Evolutionary conservation across 192 early-diverging fungal genomes (phyloP), one percentile per base, ranked within the genome.

Genomic region (Podila epicladia): DNA sequence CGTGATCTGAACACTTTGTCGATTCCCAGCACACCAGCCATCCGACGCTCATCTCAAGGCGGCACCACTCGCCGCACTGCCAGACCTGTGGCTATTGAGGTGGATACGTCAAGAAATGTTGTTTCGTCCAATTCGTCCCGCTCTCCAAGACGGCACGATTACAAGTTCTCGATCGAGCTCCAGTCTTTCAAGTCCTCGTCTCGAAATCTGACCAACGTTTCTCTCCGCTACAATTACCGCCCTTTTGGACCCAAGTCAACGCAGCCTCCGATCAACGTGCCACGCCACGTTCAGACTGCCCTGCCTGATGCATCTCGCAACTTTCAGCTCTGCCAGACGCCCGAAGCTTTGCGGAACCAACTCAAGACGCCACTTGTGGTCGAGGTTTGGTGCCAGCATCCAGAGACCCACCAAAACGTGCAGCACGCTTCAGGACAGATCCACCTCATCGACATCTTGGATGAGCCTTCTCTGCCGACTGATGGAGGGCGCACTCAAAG

Each of bases 111-210:
- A 24, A 59, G 77, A 0, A 67, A 80, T 17, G 51, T 65, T 11
- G 24, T 9, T 22, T 73, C 77, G 1, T 80, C 77, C 28, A 58
- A 51, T 12, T 73, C 77, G 1, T 80, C 77, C 4, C 66, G 77
- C 9, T 80, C 77, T 0, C 77, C 77, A 4, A 65, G 71, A 35
- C 63, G 77, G 50, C 77, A 80, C 32, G 77, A 80, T 32, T 80
- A 80, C 77, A 80, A 80, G 71, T 80, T 80, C 57, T 72, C 77
- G 55, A 80, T 80, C 28, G 77, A 80, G 67, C 62, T 80, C 55
- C 58, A 20, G 17, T 73, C 77, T 7, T 80, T 80, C 77, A 80
- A 80, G 62, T 64, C 71, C 2, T 32, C 72, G 7, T 73, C 70
- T 17, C 65, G 71, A 19, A 64, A 64, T 29, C 33, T 80, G 60